A percentile compares a stretch with the other conserved stretches of the same genome.
Conservation (phyloP, 768 basidiomycete species). For the Infundibulicybe gibba region DNA sequence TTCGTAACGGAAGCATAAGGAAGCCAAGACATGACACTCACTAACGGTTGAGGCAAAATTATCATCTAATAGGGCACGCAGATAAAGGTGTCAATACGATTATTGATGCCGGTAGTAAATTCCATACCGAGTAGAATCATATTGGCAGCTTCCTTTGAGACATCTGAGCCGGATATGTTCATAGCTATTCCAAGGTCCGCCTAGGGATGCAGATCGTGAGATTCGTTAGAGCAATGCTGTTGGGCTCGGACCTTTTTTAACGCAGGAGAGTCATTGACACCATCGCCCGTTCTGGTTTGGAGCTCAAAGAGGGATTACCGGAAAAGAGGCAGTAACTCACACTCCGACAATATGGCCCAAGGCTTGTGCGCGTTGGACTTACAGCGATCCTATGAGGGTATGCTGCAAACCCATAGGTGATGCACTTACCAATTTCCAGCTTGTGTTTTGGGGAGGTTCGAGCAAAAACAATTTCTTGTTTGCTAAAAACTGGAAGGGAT, state of each 20-base stretch:
- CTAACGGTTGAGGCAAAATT: constrained; percentile 73
- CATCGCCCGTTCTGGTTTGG: constrained; percentile 55
- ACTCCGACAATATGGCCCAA: constrained; percentile 71
- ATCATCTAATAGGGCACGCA: constrained; percentile 39
- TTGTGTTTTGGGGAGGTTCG: constrained; percentile 73
- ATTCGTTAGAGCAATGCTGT: neutral
- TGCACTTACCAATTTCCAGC: constrained; percentile 57
- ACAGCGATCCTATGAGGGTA: neutral
- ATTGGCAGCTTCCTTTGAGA: constrained; percentile 72
- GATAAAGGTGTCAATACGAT: neutral
- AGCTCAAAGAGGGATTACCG: neutral
- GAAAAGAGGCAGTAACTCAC: constrained; percentile 31
- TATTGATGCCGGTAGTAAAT: neutral
- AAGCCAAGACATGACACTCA: constrained; percentile 26
- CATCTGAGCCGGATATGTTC: constrained; percentile 73
- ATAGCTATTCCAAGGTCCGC: constrained; percentile 73
- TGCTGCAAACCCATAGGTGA: neutral
- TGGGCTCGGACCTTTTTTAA: constrained; percentile 46
- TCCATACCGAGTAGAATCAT: constrained; percentile 64
- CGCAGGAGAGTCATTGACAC: constrained; percentile 71
- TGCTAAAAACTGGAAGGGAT: constrained; percentile 50
- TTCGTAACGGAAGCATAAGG: neutral
- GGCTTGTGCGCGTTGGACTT: constrained; percentile 70
- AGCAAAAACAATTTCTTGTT: constrained; percentile 70
- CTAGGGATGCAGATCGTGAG: constrained; percentile 15